phyloP scores from a whole-genome alignment of 257 asterid species.

The Osmanthus fragrans region DNA sequence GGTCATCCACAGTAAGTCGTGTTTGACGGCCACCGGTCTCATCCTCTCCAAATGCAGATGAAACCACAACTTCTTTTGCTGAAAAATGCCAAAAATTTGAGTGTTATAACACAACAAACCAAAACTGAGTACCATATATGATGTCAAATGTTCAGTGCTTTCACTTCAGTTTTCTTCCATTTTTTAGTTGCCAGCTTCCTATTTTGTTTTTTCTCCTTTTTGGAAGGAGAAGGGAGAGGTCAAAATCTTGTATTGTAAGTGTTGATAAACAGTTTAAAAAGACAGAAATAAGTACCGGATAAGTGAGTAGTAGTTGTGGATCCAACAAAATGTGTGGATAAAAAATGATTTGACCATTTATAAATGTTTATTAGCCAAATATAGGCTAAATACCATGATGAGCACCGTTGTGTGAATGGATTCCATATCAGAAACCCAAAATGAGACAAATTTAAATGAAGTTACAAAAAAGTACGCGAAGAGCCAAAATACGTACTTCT shows the following conservation, averaged over 20 bases:
- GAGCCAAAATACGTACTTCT: constrained; percentile 91
- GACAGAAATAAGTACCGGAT: no score
- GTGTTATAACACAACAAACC: not conserved
- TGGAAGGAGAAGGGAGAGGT: no score
- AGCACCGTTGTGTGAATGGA: no score
- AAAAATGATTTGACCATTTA: no score
- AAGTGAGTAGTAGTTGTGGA: no score
- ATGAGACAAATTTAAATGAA: not conserved
- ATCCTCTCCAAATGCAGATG: constrained; percentile 92
- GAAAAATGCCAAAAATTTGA: constrained; percentile 19
- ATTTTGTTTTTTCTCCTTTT: no score
- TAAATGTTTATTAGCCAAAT: no score
- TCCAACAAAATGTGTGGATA: no score
- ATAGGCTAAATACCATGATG: no score
- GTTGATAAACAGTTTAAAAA: no score
- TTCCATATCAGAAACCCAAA: not conserved
- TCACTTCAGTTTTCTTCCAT: not conserved
- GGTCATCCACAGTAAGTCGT: constrained; percentile 81
- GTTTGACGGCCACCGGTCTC: constrained; percentile 69
- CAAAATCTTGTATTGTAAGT: no score
- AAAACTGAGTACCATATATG: not conserved
- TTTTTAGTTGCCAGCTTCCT: not conserved
- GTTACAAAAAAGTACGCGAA: constrained; percentile 58
- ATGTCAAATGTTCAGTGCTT: not conserved
- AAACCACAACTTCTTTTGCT: constrained; percentile 96